Conservation (phyloP, 2,329 filamentous ascomycete genomes). For the Graphilbum sp. region DNA sequence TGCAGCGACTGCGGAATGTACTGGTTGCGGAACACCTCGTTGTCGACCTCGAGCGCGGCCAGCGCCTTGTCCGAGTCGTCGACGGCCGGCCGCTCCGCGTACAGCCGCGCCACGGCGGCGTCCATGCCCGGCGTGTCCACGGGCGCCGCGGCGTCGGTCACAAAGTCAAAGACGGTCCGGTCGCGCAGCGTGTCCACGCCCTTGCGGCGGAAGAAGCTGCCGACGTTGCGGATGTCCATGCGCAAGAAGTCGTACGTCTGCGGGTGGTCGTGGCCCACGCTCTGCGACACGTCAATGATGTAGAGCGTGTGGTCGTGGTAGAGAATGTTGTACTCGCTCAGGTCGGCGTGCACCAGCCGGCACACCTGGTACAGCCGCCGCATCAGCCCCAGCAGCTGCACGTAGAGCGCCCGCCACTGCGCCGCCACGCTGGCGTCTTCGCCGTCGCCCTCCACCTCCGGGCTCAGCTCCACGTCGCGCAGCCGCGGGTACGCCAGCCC, state of each 20-base stretch:
- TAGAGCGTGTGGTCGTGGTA: constrained; percentile 72
- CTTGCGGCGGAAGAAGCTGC: constrained; percentile 79
- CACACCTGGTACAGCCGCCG: constrained; percentile 85
- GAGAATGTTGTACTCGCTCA: constrained; percentile 96
- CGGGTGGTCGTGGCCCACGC: constrained; percentile 92
- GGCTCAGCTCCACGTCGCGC: constrained; percentile 61
- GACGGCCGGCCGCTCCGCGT: constrained; percentile 34
- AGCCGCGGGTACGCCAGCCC: constrained; percentile 80
- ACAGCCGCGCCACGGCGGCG: constrained; percentile 49
- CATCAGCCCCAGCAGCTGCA: constrained; percentile 78
- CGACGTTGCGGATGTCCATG: constrained; percentile 97
- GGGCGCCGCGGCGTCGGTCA: constrained; percentile 46
- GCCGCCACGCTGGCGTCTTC: constrained; percentile 14
- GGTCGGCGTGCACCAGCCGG: constrained; percentile 80
- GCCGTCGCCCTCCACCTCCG: constrained; percentile 16
- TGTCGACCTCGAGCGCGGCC: constrained; percentile 51
- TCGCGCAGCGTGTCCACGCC: constrained; percentile 70
- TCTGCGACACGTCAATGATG: constrained; percentile 96
- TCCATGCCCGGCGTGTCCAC: constrained; percentile 38
- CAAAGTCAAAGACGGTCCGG: constrained; percentile 67
- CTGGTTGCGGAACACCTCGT: constrained; percentile 86
- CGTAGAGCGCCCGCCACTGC: constrained; percentile 64
- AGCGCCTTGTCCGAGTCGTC: constrained; percentile 16
- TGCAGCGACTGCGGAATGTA: constrained; percentile 94
- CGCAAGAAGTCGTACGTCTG: constrained; percentile 82